Conservation (phyloP, 495 filamentous ascomycete genomes). For the Penicillium herquei region DNA sequence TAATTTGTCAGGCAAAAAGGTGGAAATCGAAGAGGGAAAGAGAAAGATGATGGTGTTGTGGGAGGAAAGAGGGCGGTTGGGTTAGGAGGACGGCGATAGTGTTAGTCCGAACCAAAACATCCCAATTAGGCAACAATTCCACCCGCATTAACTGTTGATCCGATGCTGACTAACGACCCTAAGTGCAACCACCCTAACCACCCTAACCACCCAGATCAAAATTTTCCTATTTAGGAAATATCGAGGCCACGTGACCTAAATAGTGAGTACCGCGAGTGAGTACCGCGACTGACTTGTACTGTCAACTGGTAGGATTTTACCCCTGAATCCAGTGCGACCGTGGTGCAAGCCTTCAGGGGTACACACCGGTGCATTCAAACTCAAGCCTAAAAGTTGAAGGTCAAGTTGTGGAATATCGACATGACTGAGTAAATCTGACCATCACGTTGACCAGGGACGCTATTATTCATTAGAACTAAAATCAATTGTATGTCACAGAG, state of each 20-base stretch:
- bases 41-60: neutral
- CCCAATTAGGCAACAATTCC: too few relatives aligned
- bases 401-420: neutral
- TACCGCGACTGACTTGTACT: too few relatives aligned
- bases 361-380: too few relatives aligned
- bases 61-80: neutral
- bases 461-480: slow-evolving; percentile 24
- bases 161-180: neutral
- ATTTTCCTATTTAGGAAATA: neutral
- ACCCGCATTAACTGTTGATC: neutral
- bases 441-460: slow-evolving; percentile 8
- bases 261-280: too few relatives aligned
- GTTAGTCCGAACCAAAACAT: neutral
- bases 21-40: too few relatives aligned
- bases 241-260: neutral
- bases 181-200: neutral
- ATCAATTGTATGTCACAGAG: slow-evolving; percentile 17
- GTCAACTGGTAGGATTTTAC: too few relatives aligned
- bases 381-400: too few relatives aligned
- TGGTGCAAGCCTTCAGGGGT: too few relatives aligned
- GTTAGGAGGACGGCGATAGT: neutral
- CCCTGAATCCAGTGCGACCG: too few relatives aligned
- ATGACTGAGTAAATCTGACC: neutral
- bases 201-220: neutral
- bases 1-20: too few relatives aligned